Conservation (phyloP, 306 rosid genomes). For the Castanea sativa region DNA sequence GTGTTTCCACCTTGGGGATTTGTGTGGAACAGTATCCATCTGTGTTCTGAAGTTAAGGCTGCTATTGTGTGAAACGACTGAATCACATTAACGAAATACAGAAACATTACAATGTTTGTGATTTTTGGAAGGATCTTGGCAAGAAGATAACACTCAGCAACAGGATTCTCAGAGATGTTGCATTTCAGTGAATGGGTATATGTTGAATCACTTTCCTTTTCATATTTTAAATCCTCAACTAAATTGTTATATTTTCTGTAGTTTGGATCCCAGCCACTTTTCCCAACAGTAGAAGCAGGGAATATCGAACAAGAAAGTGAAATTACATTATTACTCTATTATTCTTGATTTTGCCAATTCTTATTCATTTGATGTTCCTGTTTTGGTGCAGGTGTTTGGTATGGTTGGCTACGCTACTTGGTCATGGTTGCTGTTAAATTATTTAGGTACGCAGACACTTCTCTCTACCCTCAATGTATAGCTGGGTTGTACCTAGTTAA, state of each 20-base stretch:
- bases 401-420: background rate
- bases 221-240: background rate
- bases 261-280: background rate
- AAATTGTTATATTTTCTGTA: background rate
- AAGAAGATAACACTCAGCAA: background rate
- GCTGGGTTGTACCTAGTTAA: background rate
- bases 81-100: background rate
- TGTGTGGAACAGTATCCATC: background rate
- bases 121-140: background rate
- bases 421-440: background rate
- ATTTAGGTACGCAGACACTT: background rate
- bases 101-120: background rate
- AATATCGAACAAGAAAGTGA: too few relatives aligned
- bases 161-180: background rate
- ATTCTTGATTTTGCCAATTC: background rate
- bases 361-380: background rate
- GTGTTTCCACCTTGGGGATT: background rate
- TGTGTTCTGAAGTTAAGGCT: background rate
- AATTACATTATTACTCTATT: background rate
- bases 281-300: too few relatives aligned
- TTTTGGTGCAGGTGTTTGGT: background rate
- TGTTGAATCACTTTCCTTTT: background rate
- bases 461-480: background rate
- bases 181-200: background rate
- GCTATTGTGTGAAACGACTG: background rate